Percentiles rank a stretch among this genome's conserved stretches.
phyloP scores from a whole-genome alignment of 2,329 filamentous ascomycete genomes.

The Penicillium aurantiogriseum region DNA sequence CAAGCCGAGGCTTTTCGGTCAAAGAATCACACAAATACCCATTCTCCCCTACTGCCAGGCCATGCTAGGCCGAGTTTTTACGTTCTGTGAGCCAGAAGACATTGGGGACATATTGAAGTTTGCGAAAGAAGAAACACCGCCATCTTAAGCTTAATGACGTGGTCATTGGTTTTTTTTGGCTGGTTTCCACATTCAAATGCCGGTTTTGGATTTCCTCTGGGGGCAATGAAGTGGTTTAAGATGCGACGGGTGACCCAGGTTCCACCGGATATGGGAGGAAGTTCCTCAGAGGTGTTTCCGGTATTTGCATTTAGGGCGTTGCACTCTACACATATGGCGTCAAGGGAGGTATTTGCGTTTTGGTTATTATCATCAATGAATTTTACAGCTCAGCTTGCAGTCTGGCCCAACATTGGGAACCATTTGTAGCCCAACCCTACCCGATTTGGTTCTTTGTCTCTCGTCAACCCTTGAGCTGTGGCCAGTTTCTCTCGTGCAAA shows the following conservation, averaged over 20 bases:
- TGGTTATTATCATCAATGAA: constrained; percentile 4
- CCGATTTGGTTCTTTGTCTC: neutral
- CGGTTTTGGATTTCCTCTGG: neutral
- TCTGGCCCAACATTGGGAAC: neutral
- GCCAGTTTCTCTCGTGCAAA: neutral
- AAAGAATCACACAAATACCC: neutral
- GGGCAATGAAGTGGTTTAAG: neutral
- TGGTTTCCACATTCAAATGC: neutral
- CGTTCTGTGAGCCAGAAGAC: neutral
- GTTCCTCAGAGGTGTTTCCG: neutral
- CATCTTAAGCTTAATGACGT: neutral
- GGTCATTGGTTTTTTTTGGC: neutral
- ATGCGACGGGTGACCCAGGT: neutral
- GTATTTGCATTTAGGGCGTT: constrained; percentile 17
- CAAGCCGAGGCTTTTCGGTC: neutral
- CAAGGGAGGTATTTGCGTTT: constrained; percentile 13
- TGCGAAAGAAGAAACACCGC: neutral
- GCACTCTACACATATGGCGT: constrained; percentile 13
- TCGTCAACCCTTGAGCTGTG: neutral
- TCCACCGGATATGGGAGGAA: neutral
- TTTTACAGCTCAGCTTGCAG: constrained; percentile 1
- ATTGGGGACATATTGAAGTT: neutral
- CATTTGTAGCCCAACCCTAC: neutral
- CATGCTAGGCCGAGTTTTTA: neutral
- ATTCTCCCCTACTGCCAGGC: neutral